Base-by-base conservation (phyloP, 345 rosid genomes). In the Luvunga scandens region DNA sequence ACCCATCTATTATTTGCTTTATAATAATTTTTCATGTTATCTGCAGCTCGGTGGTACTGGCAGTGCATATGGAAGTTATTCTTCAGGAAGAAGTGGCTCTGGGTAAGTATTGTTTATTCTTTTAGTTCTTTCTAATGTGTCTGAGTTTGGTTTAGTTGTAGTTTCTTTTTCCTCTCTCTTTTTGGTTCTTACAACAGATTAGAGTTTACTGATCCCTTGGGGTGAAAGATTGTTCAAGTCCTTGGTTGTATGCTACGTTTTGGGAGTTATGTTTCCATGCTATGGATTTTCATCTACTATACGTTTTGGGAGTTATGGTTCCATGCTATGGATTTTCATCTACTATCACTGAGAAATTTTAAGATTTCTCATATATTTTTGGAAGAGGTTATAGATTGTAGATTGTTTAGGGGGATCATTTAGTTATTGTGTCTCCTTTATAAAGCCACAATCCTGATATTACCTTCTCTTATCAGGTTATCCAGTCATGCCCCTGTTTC, bases 61-160 rank as follows among this genome's bases (percentile, higher is more conserved):
- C 69, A 82, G 90, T 87, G 84, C 91, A 36, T 94, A 91, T 84
- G 98, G 97, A 86, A 84, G 87, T 79, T 91, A 96, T 83, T 89
- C 98, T 56, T 90, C 98, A 13, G 97, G 93, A 77, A 93, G 95
- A 24, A 82, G 88, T 80, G 83, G 87, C 80, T 89, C 94, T 81
- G 99, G 99, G 99, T 96, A 83, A 87, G 97, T 72, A 62, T 77
- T 57, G 7, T 77, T 64, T 78, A 34, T 63, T 73, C 62, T 8
- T 50, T 25, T 25, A 73, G 53, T 66, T 67, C 18, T 24, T 24
- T 61, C 34, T 66, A 24, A 2, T 33, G 53, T 9, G 31, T 24
- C 31, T 34, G 6, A 53, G 71, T 39, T 31, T 75, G 24, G 18
- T n/a, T 36, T 74, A 48, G 69, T 64, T 9, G 39, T 66, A 42